These are phyloP conservation scores for Peronospora farinosa DNA, from an alignment of 352 stramenopile species.

Conservation along the genomic window DNA sequence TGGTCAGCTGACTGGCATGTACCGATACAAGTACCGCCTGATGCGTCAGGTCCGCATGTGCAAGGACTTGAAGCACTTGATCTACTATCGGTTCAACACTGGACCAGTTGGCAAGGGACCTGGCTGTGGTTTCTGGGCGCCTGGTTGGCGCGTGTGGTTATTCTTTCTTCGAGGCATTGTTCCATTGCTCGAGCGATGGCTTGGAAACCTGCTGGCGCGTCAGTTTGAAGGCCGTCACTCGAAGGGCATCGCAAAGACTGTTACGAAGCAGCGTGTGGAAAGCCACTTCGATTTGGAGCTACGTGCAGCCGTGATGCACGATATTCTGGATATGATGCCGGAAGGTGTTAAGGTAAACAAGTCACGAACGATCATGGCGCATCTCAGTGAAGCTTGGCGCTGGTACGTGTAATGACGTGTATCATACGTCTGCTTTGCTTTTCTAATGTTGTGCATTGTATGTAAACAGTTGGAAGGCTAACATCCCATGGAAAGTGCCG, in stretches of 20 bases:
- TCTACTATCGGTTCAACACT: slow-evolving; percentile 99
- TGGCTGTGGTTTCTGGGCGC: slow-evolving; percentile 98
- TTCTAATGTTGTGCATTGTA: slow-evolving; percentile 10
- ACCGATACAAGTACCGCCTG: slow-evolving; percentile 98
- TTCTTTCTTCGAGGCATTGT: slow-evolving; percentile 99
- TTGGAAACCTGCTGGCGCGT: slow-evolving; percentile 97
- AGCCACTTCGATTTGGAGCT: slow-evolving; percentile 99
- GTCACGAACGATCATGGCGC: slow-evolving; percentile 95
- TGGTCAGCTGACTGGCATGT: slow-evolving; percentile 99
- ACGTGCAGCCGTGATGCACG: slow-evolving; percentile 98
- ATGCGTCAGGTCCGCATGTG: slow-evolving; percentile 98
- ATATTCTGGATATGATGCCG: slow-evolving; percentile 99
- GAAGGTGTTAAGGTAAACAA: slow-evolving; percentile 99
- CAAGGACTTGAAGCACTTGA: slow-evolving; percentile 99
- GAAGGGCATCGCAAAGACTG: slow-evolving; percentile 98
- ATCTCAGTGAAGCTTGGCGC: slow-evolving; percentile 98
- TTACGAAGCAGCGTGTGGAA: slow-evolving; percentile 99
- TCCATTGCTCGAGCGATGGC: slow-evolving; percentile 96
- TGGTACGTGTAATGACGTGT: slow-evolving; percentile 44
- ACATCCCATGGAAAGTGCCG: slow-evolving; percentile 99
- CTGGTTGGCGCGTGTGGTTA: slow-evolving; percentile 98
- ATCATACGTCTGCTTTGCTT: neutral
- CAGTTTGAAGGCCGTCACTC: slow-evolving; percentile 99
- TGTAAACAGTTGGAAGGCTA: slow-evolving; percentile 90
- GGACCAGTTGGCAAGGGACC: slow-evolving; percentile 98